Conservation (phyloP, 2,329 filamentous ascomycete species). For the Hypocrella siamensis region DNA sequence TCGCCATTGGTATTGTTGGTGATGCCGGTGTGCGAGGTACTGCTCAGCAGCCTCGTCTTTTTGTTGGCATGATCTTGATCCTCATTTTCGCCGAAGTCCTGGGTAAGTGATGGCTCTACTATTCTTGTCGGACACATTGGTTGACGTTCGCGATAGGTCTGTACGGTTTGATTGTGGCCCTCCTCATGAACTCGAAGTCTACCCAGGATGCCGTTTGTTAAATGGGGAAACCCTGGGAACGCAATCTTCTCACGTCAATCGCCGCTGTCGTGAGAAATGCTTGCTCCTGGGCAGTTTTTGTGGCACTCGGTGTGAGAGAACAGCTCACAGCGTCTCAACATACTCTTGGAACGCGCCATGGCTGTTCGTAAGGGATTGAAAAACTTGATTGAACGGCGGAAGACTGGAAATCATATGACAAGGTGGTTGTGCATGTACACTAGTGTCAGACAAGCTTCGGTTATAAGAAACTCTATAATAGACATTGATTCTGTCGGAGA, state of each 20-base stretch:
- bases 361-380: too few relatives aligned
- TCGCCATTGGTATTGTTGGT: constrained; percentile 77
- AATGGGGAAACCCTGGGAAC: constrained; percentile 2
- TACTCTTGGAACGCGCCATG: too few relatives aligned
- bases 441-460: constrained; percentile 30
- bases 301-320: too few relatives aligned
- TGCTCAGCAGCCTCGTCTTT: constrained; percentile 70
- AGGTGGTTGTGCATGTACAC: constrained; percentile 32
- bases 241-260: too few relatives aligned
- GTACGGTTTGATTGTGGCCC: constrained; percentile 94
- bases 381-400: constrained; percentile 2
- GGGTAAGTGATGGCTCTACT: too few relatives aligned
- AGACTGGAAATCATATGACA: constrained; percentile 4
- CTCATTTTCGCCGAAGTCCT: constrained; percentile 99
- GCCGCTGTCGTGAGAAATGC: too few relatives aligned
- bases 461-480: constrained; percentile 28
- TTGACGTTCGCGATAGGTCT: constrained; percentile 48
- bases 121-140: constrained; percentile 7
- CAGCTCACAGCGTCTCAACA: too few relatives aligned
- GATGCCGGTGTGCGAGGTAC: constrained; percentile 80
- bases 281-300: too few relatives aligned
- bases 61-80: constrained; percentile 97
- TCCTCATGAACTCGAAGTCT: constrained; percentile 98
- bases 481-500: constrained; percentile 24
- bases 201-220: constrained; percentile 47